Percentiles rank a stretch among this genome's conserved stretches.
phyloP scores from a whole-genome alignment of 2,329 filamentous ascomycete genomes.

The Colletotrichum tamarilloi region DNA sequence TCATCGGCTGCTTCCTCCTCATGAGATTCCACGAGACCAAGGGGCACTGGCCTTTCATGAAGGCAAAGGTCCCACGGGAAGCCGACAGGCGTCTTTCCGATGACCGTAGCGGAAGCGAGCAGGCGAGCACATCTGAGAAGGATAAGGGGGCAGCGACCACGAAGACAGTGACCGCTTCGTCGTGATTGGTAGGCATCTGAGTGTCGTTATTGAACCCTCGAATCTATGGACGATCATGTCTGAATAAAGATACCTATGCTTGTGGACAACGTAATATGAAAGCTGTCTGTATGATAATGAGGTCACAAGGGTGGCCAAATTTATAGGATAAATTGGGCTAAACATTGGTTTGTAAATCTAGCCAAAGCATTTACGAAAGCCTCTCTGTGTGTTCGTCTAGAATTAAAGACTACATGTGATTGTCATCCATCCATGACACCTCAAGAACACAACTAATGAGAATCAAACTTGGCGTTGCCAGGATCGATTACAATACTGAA shows the following conservation, averaged over 20 bases:
- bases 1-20: conserved; percentile 72
- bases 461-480: too few relatives aligned
- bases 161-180: conserved; percentile 21
- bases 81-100: background rate
- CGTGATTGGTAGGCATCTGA: background rate
- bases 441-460: too few relatives aligned
- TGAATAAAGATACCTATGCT: background rate
- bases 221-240: background rate
- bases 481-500: too few relatives aligned
- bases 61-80: conserved; percentile 42
- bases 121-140: background rate
- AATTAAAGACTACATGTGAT: too few relatives aligned
- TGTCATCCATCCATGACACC: too few relatives aligned
- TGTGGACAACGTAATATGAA: background rate
- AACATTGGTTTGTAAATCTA: background rate
- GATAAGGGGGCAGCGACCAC: conserved; percentile 10
- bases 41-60: conserved; percentile 60
- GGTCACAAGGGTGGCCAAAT: background rate
- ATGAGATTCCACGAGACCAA: conserved; percentile 75
- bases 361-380: background rate
- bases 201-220: too few relatives aligned
- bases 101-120: conserved; percentile 10
- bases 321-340: background rate
- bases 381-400: too few relatives aligned
- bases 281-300: background rate